Evolutionary conservation across 2,329 filamentous ascomycete species (phyloP).

Genomic region (Coniochaeta prunicola): DNA sequence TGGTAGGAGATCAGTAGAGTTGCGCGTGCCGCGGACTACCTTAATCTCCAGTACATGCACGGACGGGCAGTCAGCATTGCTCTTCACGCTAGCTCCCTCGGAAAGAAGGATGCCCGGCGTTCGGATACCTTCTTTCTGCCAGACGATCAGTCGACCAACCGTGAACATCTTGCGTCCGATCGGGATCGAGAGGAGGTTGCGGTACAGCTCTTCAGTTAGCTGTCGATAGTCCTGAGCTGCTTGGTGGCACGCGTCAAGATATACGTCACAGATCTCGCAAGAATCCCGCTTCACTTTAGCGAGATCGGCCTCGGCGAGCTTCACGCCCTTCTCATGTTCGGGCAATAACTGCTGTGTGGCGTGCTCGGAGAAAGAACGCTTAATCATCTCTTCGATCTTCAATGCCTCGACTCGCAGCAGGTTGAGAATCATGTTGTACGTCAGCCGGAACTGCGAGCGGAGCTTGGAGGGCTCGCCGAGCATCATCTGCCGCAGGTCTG

Average conservation of each 20-base stretch:
- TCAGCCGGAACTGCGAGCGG: constrained; percentile 90
- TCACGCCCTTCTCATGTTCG: constrained; percentile 92
- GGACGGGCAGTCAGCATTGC: constrained; percentile 50
- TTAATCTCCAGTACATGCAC: constrained; percentile 75
- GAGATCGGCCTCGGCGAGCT: constrained; percentile 83
- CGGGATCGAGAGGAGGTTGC: constrained; percentile 69
- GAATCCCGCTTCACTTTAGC: constrained; percentile 82
- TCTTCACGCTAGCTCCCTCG: constrained; percentile 63
- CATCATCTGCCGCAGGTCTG: constrained; percentile 85
- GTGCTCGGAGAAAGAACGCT: constrained; percentile 97
- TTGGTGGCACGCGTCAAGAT: constrained; percentile 74
- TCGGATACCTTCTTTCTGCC: constrained; percentile 75
- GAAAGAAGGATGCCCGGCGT: constrained; percentile 74
- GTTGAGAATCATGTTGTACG: constrained; percentile 99
- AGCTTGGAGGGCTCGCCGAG: constrained; percentile 92
- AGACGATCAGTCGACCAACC: constrained; percentile 71
- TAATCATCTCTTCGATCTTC: constrained; percentile 99
- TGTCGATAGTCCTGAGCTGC: constrained; percentile 73
- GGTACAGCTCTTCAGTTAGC: constrained; percentile 74
- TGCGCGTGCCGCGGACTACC: constrained; percentile 58
- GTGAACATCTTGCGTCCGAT: constrained; percentile 74
- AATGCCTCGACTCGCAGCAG: constrained; percentile 88
- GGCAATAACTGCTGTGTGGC: constrained; percentile 90
- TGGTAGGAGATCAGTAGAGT: constrained; percentile 79
- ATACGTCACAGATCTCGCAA: constrained; percentile 73